These are phyloP conservation scores for Hypomontagnella monticulosa DNA, from an alignment of 495 filamentous ascomycete genomes.

Conservation along the genomic window DNA sequence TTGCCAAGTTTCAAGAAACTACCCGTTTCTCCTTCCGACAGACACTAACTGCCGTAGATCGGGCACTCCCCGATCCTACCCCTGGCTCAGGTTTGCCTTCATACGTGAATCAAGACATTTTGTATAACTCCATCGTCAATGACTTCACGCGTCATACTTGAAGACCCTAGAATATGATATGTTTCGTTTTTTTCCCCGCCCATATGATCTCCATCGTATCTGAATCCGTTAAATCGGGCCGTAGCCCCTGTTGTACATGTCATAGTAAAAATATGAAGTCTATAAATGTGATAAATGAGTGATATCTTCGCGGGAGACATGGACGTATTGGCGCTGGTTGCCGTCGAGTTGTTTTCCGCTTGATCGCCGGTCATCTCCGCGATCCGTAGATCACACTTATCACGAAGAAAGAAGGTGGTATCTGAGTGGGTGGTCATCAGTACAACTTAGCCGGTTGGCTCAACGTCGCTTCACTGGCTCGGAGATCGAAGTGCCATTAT, in stretches of 20 bases:
- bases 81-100: conserved; percentile 28
- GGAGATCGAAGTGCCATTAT: conserved; percentile 42
- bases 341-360: conserved; percentile 3
- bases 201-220: conserved; percentile 25
- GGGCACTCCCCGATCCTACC: conserved; percentile 16
- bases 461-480: conserved; percentile 44
- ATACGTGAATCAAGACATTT: conserved; percentile 16
- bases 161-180: conserved; percentile 3
- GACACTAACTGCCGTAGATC: conserved; percentile 22
- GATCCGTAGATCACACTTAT: conserved; percentile 18
- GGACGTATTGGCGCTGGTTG: conserved; percentile 10
- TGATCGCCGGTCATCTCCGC: conserved; percentile 6
- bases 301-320: conserved; percentile 6
- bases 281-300: conserved; percentile 26
- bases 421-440: conserved; percentile 28
- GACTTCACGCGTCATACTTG: conserved; percentile 3
- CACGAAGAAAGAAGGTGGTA: conserved; percentile 39
- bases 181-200: conserved; percentile 9
- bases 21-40: conserved; percentile 23
- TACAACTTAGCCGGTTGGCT: conserved; percentile 7
- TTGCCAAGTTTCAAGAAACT: conserved; percentile 35
- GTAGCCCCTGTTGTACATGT: conserved; percentile 36
- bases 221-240: conserved; percentile 16
- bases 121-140: conserved; percentile 27
- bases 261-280: conserved; percentile 32